Percentiles rank a stretch among this genome's conserved stretches.
Evolutionary conservation across 116 monocot species (phyloP).

Genomic region (Trichopus zeylanicus): DNA sequence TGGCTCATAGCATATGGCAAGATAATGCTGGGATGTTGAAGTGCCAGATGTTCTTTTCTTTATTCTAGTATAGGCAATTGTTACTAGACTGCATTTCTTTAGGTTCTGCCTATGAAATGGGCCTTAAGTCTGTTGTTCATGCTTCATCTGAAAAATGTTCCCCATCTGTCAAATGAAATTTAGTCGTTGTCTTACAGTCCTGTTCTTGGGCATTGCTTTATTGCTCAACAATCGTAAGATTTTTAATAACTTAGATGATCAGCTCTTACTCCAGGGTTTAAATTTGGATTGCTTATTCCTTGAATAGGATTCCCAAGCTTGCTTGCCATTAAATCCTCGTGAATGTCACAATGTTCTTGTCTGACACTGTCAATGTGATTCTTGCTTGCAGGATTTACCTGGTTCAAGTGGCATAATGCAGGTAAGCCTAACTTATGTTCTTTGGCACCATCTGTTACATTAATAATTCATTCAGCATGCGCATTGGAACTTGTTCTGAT

Average conservation of each 20-base stretch:
- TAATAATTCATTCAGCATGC: neutral
- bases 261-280: no score
- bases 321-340: neutral
- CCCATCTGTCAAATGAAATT: no score
- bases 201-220: neutral
- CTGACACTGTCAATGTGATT: neutral
- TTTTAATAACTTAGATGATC: neutral
- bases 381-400: conserved; percentile 75
- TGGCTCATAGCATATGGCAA: no score
- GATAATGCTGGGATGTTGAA: no score
- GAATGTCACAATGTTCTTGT: neutral
- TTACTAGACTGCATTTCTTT: no score
- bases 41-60: no score
- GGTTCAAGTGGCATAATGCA: conserved; percentile 94
- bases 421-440: conserved; percentile 31
- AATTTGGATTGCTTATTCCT: neutral
- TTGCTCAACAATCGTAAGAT: neutral
- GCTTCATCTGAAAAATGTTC: no score
- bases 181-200: no score
- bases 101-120: no score
- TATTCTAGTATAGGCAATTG: no score
- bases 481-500: no score
- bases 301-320: neutral
- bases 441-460: neutral
- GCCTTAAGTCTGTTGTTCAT: no score